Conservation (phyloP, 345 rosid genomes). For the Jatropha curcas region DNA sequence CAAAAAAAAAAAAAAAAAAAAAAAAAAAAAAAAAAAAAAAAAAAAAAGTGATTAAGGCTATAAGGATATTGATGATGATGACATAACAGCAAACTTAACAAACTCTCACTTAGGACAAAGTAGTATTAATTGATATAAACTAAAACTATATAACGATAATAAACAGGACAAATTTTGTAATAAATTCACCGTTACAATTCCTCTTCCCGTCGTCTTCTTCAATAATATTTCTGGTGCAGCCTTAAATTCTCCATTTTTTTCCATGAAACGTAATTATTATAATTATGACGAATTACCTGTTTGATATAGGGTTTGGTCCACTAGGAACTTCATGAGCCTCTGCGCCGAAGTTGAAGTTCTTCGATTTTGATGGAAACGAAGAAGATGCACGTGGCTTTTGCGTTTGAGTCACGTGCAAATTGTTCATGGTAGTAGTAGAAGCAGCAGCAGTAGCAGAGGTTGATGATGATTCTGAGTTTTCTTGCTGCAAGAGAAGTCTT, state of each 20-base stretch:
- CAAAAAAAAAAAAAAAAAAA: constrained; percentile 4
- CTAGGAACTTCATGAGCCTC: constrained; percentile 86
- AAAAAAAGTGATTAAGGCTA: background rate
- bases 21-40: background rate
- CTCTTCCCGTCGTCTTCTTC: constrained; percentile 15
- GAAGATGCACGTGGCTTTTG: constrained; percentile 22
- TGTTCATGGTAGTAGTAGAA: constrained; percentile 39
- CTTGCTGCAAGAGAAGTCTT: constrained; percentile 52
- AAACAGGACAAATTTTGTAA: constrained; percentile 24
- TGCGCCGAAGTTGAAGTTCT: constrained; percentile 43
- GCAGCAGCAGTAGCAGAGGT: constrained; percentile 6
- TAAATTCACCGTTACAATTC: constrained; percentile 20
- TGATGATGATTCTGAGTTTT: constrained; percentile 34
- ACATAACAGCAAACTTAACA: constrained; percentile 23
- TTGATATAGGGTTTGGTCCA: constrained; percentile 92
- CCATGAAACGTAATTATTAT: background rate
- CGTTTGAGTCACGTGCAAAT: constrained; percentile 39
- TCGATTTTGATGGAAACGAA: constrained; percentile 29
- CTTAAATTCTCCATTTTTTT: too few relatives aligned
- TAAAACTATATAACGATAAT: constrained; percentile 1
- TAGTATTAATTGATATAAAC: constrained; percentile 23
- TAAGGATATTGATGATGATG: constrained; percentile 12
- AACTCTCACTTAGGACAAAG: constrained; percentile 24
- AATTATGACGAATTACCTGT: constrained; percentile 52
- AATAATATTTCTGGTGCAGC: background rate